Percentiles rank a stretch among this genome's conserved stretches.
Conservation (phyloP, 306 rosid species). For the Sophora flavescens region DNA sequence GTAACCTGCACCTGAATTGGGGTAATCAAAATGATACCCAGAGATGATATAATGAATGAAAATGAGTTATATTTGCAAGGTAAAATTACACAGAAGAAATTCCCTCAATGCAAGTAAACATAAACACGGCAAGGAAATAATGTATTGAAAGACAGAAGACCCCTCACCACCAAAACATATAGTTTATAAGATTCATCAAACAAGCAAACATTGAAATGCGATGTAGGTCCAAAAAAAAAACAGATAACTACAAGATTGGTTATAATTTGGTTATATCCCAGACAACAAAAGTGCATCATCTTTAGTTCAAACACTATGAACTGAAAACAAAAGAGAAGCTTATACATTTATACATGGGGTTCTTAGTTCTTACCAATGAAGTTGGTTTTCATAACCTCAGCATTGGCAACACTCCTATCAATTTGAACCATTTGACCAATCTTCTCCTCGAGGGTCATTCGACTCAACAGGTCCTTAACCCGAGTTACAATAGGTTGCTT, state of each 20-base stretch:
- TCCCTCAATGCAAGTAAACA: not conserved
- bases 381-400: conserved; percentile 65
- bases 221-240: not conserved
- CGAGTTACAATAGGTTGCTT: conserved; percentile 66
- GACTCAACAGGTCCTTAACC: conserved; percentile 70
- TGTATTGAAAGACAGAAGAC: not conserved
- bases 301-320: conserved; percentile 10
- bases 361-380: conserved; percentile 72
- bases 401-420: conserved; percentile 88
- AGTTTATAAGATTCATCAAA: not conserved
- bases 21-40: not conserved
- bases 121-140: conserved; percentile 22
- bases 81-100: not conserved
- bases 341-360: not conserved
- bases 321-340: conserved; percentile 12
- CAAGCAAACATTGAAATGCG: conserved; percentile 17
- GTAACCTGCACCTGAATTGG: not conserved
- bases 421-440: conserved; percentile 99
- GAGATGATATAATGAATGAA: not conserved
- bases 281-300: not conserved
- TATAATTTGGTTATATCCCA: not conserved
- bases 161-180: not conserved
- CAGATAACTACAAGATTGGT: conserved; percentile 13
- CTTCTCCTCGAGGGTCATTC: conserved; percentile 93
- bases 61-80: not conserved